phyloP scores from a whole-genome alignment of 495 filamentous ascomycete species.

The Hapsidospora chrysogenum region DNA sequence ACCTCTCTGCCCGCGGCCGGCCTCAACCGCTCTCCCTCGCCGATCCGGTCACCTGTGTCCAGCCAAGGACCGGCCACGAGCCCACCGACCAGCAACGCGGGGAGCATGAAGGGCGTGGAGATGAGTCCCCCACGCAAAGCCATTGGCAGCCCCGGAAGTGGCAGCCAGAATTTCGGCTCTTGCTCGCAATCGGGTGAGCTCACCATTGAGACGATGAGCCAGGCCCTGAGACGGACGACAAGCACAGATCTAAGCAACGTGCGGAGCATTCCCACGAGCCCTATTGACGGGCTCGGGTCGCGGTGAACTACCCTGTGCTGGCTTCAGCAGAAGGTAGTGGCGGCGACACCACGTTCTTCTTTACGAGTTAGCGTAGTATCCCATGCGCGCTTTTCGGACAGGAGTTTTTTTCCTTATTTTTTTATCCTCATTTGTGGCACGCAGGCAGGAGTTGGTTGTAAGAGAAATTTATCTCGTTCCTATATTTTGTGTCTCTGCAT shows the following conservation, averaged over 20 bases:
- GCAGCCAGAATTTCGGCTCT: slow-evolving; percentile 6
- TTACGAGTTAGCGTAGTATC: too few species aligned
- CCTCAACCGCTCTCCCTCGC: slow-evolving; percentile 54
- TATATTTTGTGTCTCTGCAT: too few species aligned
- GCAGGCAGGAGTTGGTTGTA: too few species aligned
- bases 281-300: slow-evolving; percentile 21
- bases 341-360: too few species aligned
- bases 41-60: slow-evolving; percentile 52
- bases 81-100: slow-evolving; percentile 49
- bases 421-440: too few species aligned
- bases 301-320: slow-evolving; percentile 6
- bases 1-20: slow-evolving; percentile 31
- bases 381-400: too few species aligned
- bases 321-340: too few species aligned
- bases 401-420: too few species aligned
- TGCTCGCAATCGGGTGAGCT: slow-evolving; percentile 44
- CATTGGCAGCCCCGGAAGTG: slow-evolving; percentile 28
- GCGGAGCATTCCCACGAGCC: slow-evolving; percentile 44
- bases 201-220: slow-evolving; percentile 78
- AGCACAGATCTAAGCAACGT: slow-evolving; percentile 59
- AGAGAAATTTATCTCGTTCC: too few species aligned
- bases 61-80: slow-evolving; percentile 44
- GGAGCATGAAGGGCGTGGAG: slow-evolving; percentile 49
- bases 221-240: slow-evolving; percentile 65
- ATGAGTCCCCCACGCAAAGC: slow-evolving; percentile 37